Evolutionary conservation across 345 rosid genomes (phyloP), one percentile per base, ranked within the genome.

Genomic region (Salix udensis): DNA sequence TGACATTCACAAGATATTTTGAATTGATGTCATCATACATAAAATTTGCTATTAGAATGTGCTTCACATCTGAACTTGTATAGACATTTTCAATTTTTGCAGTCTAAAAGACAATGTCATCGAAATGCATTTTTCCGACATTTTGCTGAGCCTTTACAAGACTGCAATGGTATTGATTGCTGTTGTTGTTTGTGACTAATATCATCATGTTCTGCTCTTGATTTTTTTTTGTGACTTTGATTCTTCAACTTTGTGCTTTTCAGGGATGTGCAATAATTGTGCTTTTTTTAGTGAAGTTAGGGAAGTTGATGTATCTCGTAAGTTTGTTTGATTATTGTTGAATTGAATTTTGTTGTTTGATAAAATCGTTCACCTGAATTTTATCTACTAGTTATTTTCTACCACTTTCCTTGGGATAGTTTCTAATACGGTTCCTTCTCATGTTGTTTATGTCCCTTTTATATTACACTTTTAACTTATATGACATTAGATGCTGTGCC

Each of bases 201-300:
- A 39, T 67, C 11, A 28, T 40, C 48, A 12, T 71, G 24, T 74
- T 66, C 69, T 48, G 7, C 40, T 79, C 28, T 58, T 58, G 23
- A 58, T 42, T 1, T 7, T 23, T 58, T 19, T 58, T 58, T 11
- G 7, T 58, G 64, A 19, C 28, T 23, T 21, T 13, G 15, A 24
- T 23, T 12, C 34, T 28, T 64, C 66, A 65, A 65, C 21, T 18
- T 65, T 76, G 15, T 81, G 28, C 70, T 79, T n/a, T 67, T 76
- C 80, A 93, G 97, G 97, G 83, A 91, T 93, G 97, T 95, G 98
- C 61, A 97, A 95, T 86, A 93, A 88, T 69, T 93, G 98, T 87
- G 86, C 92, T 74, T 88, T 82, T 84, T 76, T 92, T 73, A 87
- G 81, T 76, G 97, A 88, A 82, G 86, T 90, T 77, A 80, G 75